These are phyloP conservation scores for Umbelopsis sp. DNA, from an alignment of 371 early-diverging fungal genomes.

Conservation along the genomic window DNA sequence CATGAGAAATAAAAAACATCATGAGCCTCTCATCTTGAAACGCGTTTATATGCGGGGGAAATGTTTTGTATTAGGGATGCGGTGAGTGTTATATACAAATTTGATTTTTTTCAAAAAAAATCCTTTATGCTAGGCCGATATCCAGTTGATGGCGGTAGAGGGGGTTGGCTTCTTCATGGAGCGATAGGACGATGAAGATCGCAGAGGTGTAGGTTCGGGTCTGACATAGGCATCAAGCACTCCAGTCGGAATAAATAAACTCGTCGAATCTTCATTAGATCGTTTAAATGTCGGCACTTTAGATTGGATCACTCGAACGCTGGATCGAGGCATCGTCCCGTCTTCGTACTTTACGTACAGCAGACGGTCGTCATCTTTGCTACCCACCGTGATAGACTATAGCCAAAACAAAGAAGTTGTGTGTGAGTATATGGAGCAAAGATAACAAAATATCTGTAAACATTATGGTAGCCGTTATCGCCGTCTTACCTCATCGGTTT, in stretches of 20 bases:
- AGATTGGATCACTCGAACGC: slow-evolving; percentile 9
- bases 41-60: too few relatives aligned
- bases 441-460: too few relatives aligned
- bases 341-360: slow-evolving; percentile 4
- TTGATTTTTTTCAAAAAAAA: neutral
- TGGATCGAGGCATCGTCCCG: slow-evolving; percentile 4
- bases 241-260: slow-evolving; percentile 2
- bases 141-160: slow-evolving; percentile 5
- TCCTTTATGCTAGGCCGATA: neutral
- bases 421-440: too few relatives aligned
- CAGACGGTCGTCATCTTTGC: neutral
- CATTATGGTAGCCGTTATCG: too few relatives aligned
- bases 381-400: neutral
- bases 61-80: neutral
- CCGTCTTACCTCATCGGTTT: neutral
- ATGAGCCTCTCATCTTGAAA: too few relatives aligned
- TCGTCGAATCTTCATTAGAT: neutral
- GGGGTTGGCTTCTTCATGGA: neutral
- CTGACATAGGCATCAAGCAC: neutral
- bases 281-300: neutral
- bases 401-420: too few relatives aligned
- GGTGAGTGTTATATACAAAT: neutral
- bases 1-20: neutral
- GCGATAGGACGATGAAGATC: neutral
- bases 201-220: neutral